Evolutionary conservation across 805 yeast species (phyloP).

Genomic region (Myxozyma lipomycoides): DNA sequence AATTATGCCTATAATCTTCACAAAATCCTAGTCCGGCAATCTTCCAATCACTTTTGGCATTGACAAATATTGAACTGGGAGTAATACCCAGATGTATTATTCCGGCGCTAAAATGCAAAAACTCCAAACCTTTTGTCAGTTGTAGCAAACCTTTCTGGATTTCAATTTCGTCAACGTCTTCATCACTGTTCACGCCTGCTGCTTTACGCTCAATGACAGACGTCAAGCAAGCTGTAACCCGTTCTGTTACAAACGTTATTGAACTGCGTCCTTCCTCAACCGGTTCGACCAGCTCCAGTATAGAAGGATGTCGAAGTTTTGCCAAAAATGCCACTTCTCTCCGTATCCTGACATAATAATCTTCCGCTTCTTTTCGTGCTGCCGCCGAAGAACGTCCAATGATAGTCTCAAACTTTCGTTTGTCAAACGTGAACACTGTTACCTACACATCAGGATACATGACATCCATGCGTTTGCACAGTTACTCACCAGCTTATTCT

Average conservation of each 20-base stretch:
- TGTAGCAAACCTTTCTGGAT: conserved; percentile 77
- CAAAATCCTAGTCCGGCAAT: conserved; percentile 67
- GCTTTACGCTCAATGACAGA: conserved; percentile 41
- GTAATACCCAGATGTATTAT: conserved; percentile 72
- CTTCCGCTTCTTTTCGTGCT: conserved; percentile 50
- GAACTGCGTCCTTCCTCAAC: conserved; percentile 79
- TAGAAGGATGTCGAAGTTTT: conserved; percentile 83
- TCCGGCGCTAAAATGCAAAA: conserved; percentile 72
- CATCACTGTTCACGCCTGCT: conserved; percentile 35
- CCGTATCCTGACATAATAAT: conserved; percentile 61
- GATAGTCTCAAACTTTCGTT: conserved; percentile 61
- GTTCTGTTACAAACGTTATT: conserved; percentile 80
- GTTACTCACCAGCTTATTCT: conserved; percentile 42
- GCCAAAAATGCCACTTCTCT: conserved; percentile 68
- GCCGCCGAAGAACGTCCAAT: conserved; percentile 50
- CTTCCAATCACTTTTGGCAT: conserved; percentile 87
- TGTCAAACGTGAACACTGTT: conserved; percentile 84
- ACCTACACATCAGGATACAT: conserved; percentile 40
- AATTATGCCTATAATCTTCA: conserved; percentile 41
- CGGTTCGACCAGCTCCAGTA: conserved; percentile 80
- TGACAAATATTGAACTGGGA: conserved; percentile 73
- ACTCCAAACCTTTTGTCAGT: conserved; percentile 69
- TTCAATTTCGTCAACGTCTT: conserved; percentile 52
- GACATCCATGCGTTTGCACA: not conserved
- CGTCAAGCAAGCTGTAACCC: conserved; percentile 55